Conservation (phyloP, 2,329 filamentous ascomycete species). For the Zelopaecilomyces penicillatus region DNA sequence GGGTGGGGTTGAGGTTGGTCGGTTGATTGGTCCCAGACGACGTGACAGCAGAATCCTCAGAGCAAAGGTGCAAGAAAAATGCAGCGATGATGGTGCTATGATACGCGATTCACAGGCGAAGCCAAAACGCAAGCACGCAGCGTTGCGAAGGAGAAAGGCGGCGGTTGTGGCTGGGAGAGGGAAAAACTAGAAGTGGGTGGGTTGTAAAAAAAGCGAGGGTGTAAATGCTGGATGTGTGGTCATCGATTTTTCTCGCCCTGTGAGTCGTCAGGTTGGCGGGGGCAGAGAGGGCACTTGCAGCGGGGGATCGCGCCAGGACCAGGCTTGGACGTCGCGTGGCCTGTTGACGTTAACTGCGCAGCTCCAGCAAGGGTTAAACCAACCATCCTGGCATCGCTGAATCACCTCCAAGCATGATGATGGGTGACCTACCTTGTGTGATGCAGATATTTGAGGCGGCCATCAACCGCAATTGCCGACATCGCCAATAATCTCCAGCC, state of each 20-base stretch:
- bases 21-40: too few relatives aligned
- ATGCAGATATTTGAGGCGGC: too few relatives aligned
- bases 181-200: slow-evolving; percentile 4
- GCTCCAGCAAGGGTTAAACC: too few relatives aligned
- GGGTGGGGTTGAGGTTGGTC: not conserved
- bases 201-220: slow-evolving; percentile 10
- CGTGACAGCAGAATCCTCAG: not conserved
- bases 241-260: slow-evolving; percentile 31
- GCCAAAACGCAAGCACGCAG: not conserved
- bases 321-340: too few relatives aligned
- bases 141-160: not conserved
- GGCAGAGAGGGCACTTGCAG: slow-evolving; percentile 4
- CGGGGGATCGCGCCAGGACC: slow-evolving; percentile 1
- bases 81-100: not conserved
- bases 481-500: too few relatives aligned
- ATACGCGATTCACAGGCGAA: not conserved
- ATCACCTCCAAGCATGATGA: too few relatives aligned
- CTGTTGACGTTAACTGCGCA: too few relatives aligned
- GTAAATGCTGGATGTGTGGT: slow-evolving; percentile 21
- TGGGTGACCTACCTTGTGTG: too few relatives aligned
- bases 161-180: not conserved
- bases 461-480: too few relatives aligned
- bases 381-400: too few relatives aligned
- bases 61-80: not conserved
- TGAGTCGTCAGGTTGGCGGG: slow-evolving; percentile 31